Conservation (phyloP, 78 protist species). For the Mantamonas sphyraenae region DNA sequence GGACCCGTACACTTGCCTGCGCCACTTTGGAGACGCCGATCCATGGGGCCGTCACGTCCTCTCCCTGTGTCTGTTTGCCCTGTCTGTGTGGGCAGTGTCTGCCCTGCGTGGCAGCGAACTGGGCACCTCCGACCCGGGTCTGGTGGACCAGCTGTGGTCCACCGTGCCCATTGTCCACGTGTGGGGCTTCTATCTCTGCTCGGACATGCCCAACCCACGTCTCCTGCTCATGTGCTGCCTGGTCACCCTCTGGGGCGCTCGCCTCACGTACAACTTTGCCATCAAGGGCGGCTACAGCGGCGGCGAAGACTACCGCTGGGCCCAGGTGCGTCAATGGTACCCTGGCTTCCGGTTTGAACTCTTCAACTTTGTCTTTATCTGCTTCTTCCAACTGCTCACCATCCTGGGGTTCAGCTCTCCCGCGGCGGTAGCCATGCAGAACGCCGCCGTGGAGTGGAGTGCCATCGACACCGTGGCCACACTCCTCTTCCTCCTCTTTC, state of each 20-base stretch:
- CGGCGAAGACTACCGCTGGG: constrained; percentile 27
- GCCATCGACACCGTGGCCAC: constrained; percentile 15
- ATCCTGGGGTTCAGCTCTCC: neutral
- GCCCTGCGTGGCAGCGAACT: too few relatives aligned
- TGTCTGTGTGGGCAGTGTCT: too few relatives aligned
- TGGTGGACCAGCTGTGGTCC: constrained; percentile 30
- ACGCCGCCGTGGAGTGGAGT: neutral
- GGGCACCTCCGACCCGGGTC: too few relatives aligned
- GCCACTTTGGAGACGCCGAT: too few relatives aligned
- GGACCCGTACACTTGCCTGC: too few relatives aligned
- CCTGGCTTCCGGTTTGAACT: neutral
- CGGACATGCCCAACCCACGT: neutral
- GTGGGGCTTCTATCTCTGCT: neutral
- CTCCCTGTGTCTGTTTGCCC: too few relatives aligned
- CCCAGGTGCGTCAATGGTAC: neutral
- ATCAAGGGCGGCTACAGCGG: constrained; percentile 16
- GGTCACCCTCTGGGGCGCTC: constrained; percentile 9
- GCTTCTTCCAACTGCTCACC: neutral
- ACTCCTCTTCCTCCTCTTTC: neutral
- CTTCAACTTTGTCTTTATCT: neutral
- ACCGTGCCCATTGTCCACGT: constrained; percentile 2
- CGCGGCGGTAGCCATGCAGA: neutral
- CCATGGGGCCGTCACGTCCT: too few relatives aligned
- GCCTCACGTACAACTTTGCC: constrained; percentile 22
- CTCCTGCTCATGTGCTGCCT: constrained; percentile 1